phyloP scores from a whole-genome alignment of 139 green algal species.

The Tetraselmis striata region DNA sequence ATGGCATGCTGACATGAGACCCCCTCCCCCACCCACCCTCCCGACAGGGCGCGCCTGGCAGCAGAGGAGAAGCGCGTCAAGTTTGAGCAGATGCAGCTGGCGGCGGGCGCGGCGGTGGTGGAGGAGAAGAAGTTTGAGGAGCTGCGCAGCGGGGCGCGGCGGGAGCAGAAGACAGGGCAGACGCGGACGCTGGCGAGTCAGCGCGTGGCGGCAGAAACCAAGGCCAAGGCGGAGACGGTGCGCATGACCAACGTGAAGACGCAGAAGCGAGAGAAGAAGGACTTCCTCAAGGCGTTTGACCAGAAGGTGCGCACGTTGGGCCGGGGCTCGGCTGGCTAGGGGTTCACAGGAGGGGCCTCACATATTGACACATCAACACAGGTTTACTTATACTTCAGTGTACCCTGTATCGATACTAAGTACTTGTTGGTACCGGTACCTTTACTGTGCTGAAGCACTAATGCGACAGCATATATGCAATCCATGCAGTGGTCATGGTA shows the following conservation, averaged over 20 bases:
- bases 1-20: no score
- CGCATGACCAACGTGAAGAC: constrained; percentile 75
- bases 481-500: no score
- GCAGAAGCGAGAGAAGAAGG: constrained; percentile 28
- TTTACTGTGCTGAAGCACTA: no score
- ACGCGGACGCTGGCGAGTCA: constrained; percentile 16
- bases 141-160: constrained; percentile 26
- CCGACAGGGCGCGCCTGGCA: constrained; percentile 25
- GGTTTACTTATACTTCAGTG: no score
- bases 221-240: constrained; percentile 59
- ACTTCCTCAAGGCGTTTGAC: constrained; percentile 37
- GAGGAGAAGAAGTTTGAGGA: constrained; percentile 40
- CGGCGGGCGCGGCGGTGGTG: constrained; percentile 23
- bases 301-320: constrained; percentile 21
- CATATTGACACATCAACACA: no score
- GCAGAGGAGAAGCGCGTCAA: constrained; percentile 39
- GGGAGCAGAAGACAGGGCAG: constrained; percentile 25
- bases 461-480: no score
- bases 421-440: no score
- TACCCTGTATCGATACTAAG: no score
- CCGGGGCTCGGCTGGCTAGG: no score
- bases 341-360: no score
- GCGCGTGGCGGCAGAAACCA: constrained; percentile 30
- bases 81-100: constrained; percentile 54
- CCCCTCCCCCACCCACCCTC: no score